Percentiles rank a stretch among this genome's conserved stretches.
Conservation (phyloP, 768 basidiomycete genomes). For the Gyrodon lividus region DNA sequence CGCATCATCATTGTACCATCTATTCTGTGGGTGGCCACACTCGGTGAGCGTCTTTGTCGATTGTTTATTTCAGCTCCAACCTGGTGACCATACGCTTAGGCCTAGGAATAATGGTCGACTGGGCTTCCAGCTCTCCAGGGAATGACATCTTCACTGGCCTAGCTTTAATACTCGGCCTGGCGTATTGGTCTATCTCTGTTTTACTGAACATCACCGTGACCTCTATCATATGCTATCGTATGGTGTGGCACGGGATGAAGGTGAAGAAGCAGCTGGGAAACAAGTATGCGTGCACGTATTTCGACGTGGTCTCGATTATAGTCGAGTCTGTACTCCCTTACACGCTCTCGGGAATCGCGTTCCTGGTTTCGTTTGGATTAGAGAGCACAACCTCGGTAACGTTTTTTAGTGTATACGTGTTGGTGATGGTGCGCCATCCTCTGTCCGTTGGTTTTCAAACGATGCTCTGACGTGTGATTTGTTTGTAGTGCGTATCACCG, state of each 20-base stretch:
- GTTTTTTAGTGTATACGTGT: conserved; percentile 20
- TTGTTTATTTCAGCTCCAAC: no score
- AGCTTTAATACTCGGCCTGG: conserved; percentile 7
- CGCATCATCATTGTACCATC: conserved; percentile 17
- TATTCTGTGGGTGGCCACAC: conserved; percentile 22
- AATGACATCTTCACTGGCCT: conserved; percentile 13
- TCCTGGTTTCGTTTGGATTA: conserved; percentile 21
- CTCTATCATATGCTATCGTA: conserved; percentile 16
- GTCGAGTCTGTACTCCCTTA: conserved; percentile 29
- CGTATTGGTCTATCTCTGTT: conserved; percentile 21
- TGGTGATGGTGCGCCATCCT: conserved; percentile 21
- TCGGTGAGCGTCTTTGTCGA: conserved; percentile 18
- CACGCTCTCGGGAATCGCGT: conserved; percentile 24
- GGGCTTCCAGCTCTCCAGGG: conserved; percentile 15
- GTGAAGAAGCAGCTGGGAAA: conserved; percentile 17
- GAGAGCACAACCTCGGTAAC: conserved; percentile 11
- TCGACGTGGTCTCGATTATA: conserved; percentile 13
- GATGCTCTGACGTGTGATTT: neutral
- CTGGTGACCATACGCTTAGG: conserved; percentile 4
- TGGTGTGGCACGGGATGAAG: conserved; percentile 10
- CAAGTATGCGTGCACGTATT: conserved; percentile 21
- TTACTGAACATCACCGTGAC: conserved; percentile 23
- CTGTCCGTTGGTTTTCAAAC: neutral
- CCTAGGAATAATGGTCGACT: conserved; percentile 16
- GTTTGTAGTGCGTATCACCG: conserved; percentile 21